Percentiles rank a stretch among this genome's conserved stretches.
These are phyloP conservation scores for Asterionellopsis glacialis DNA, from an alignment of 108 stramenopile species.

Conservation along the genomic window DNA sequence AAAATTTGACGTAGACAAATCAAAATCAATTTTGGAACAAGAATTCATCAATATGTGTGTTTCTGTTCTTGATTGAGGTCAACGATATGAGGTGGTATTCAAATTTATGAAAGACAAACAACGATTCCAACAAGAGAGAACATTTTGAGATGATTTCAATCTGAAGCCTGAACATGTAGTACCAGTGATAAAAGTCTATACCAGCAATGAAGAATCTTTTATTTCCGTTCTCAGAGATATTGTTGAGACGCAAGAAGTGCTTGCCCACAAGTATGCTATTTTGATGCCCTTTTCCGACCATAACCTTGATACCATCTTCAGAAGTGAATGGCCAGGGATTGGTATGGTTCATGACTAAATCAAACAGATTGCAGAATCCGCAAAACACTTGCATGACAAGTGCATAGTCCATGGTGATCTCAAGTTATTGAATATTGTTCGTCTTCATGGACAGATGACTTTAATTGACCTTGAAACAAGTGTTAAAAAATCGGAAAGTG, in stretches of 20 bases:
- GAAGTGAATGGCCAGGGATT: neutral
- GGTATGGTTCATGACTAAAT: neutral
- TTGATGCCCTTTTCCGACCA: neutral
- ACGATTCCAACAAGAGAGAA: neutral
- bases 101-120: neutral
- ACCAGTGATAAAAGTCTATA: neutral
- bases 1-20: neutral
- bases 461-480: slow-evolving; percentile 20
- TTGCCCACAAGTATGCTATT: neutral
- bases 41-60: neutral
- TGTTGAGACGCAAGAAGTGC: neutral
- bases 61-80: neutral
- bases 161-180: slow-evolving; percentile 1
- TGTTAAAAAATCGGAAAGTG: too few relatives aligned
- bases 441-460: slow-evolving; percentile 5
- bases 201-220: neutral
- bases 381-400: slow-evolving; percentile 5
- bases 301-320: neutral
- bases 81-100: neutral
- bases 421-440: slow-evolving; percentile 19
- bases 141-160: neutral
- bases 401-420: slow-evolving; percentile 16
- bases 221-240: too few relatives aligned
- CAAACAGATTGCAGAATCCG: slow-evolving; percentile 3
- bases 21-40: neutral